A percentile compares a stretch with the other conserved stretches of the same genome.
These are phyloP conservation scores for Hygrophorus pudorinus DNA, from an alignment of 768 basidiomycete genomes.

Conservation along the genomic window DNA sequence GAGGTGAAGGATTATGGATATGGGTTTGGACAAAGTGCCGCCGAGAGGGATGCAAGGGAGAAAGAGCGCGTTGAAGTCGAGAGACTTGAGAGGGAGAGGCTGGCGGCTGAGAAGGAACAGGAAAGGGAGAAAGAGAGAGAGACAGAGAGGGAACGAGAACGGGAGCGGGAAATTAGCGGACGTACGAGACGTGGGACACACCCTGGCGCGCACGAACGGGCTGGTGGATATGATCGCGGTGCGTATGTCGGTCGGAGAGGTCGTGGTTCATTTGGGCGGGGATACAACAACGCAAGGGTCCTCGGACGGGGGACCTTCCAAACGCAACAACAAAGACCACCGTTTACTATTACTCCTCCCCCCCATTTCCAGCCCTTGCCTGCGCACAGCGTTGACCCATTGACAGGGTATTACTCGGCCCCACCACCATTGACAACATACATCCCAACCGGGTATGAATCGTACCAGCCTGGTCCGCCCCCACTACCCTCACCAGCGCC, in stretches of 20 bases:
- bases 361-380: conserved; percentile 22
- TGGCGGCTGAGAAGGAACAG: conserved; percentile 9
- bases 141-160: conserved; percentile 14
- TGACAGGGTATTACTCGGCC: conserved; percentile 20
- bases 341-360: conserved; percentile 21
- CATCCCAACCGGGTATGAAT: conserved; percentile 20
- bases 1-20: conserved; percentile 55
- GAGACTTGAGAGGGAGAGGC: conserved; percentile 18
- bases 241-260: conserved; percentile 19
- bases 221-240: conserved; percentile 17
- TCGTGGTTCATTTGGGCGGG: conserved; percentile 22
- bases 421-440: conserved; percentile 17
- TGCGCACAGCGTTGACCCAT: conserved; percentile 9
- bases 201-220: conserved; percentile 21
- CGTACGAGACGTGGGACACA: conserved; percentile 13
- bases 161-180: conserved; percentile 9
- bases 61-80: conserved; percentile 18
- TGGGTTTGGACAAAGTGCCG: conserved; percentile 40
- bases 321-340: conserved; percentile 16
- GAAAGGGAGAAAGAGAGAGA: conserved; percentile 8
- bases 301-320: conserved; percentile 25
- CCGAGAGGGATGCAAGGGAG: conserved; percentile 27
- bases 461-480: conserved; percentile 8
- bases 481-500: conserved; percentile 11
- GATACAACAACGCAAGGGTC: conserved; percentile 12